These are phyloP conservation scores for Epichloe brachyelytri DNA, from an alignment of 2,329 filamentous ascomycete species.

Conservation along the genomic window DNA sequence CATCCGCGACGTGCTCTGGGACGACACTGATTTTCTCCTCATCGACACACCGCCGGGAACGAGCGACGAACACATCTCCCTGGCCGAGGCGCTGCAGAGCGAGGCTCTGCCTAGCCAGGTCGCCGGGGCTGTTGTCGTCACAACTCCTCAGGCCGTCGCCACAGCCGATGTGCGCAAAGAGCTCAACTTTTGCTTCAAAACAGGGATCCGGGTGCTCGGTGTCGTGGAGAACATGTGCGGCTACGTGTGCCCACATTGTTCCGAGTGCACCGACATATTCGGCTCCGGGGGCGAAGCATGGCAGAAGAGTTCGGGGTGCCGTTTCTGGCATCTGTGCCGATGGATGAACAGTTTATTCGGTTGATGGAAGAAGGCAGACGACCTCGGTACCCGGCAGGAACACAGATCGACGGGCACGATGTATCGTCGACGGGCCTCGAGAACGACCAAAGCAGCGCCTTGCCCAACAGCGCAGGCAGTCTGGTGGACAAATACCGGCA, in stretches of 20 bases:
- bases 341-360: conserved; percentile 84
- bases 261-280: conserved; percentile 87
- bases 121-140: conserved; percentile 83
- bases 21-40: conserved; percentile 75
- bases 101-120: conserved; percentile 54
- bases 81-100: conserved; percentile 71
- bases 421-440: conserved; percentile 20
- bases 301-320: conserved; percentile 70
- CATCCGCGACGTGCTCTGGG: conserved; percentile 81
- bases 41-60: conserved; percentile 96
- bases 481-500: conserved; percentile 60
- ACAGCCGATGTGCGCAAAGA: conserved; percentile 92
- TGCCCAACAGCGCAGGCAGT: conserved; percentile 15
- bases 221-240: conserved; percentile 97
- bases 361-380: conserved; percentile 62
- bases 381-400: conserved; percentile 59
- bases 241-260: conserved; percentile 68
- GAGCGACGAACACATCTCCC: conserved; percentile 91
- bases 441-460: conserved; percentile 13
- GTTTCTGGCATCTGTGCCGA: conserved; percentile 78
- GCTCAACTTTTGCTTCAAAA: conserved; percentile 85
- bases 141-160: conserved; percentile 86
- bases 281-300: conserved; percentile 85
- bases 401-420: conserved; percentile 44
- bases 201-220: conserved; percentile 64